phyloP scores from a whole-genome alignment of 768 basidiomycete species.

The Erythrobasidium yunnanense region DNA sequence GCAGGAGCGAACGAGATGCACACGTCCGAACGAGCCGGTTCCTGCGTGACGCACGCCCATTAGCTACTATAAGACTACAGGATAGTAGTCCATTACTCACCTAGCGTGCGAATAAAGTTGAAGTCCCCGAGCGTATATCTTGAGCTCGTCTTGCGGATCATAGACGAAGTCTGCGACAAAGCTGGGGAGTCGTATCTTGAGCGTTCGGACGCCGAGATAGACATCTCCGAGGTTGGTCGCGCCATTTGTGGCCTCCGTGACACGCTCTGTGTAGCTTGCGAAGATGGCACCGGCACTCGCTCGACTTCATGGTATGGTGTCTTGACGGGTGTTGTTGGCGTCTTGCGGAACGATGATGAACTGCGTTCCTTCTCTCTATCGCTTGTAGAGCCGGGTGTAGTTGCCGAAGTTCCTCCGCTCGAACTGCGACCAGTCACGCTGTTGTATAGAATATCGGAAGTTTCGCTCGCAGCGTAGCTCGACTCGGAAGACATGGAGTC shows the following conservation, averaged over 20 bases:
- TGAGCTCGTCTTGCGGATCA: slow-evolving; percentile 35
- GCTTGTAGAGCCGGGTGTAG: slow-evolving; percentile 10
- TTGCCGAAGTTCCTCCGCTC: slow-evolving; percentile 20
- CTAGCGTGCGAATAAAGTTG: slow-evolving; percentile 43
- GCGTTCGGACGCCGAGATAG: slow-evolving; percentile 20
- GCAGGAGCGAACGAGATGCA: slow-evolving; percentile 65
- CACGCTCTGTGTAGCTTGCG: background rate
- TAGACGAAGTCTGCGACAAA: slow-evolving; percentile 31
- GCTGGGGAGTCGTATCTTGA: slow-evolving; percentile 30
- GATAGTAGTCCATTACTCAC: too few relatives aligned
- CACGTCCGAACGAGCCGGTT: slow-evolving; percentile 91
- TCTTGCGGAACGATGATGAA: background rate
- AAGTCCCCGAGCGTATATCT: slow-evolving; percentile 38
- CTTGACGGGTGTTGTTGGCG: background rate
- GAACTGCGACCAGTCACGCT: slow-evolving; percentile 18
- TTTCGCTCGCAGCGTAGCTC: slow-evolving; percentile 25
- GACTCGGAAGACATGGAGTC: slow-evolving; percentile 19
- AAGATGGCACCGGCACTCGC: slow-evolving; percentile 15
- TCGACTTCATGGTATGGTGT: background rate
- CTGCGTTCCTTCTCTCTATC: background rate
- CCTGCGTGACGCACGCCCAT: too few relatives aligned
- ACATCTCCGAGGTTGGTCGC: slow-evolving; percentile 6
- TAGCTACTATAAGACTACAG: too few relatives aligned
- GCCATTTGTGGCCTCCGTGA: slow-evolving; percentile 2
- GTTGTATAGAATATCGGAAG: slow-evolving; percentile 20